Evolutionary conservation across 2,329 filamentous ascomycete species (phyloP).

Genomic region (Teratosphaeria gauchensis): DNA sequence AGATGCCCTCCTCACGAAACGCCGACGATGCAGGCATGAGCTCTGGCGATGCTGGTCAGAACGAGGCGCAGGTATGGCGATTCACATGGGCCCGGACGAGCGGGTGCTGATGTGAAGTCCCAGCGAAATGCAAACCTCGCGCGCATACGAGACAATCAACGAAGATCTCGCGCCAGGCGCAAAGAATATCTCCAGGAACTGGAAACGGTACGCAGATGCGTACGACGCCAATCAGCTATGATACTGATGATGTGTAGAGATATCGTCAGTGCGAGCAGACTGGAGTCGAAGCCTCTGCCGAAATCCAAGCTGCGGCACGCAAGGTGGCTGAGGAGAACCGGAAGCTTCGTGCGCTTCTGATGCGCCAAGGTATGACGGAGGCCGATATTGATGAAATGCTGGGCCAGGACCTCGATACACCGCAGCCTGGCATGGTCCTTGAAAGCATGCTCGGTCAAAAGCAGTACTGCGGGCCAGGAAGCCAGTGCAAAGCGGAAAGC

Average conservation of each 20-base stretch:
- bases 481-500: neutral
- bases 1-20: neutral
- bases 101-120: neutral
- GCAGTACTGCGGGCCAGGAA: neutral
- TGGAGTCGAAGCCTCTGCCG: slow-evolving; percentile 59
- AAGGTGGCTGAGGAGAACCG: slow-evolving; percentile 61
- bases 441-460: neutral
- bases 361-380: slow-evolving; percentile 48
- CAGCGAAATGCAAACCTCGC: slow-evolving; percentile 35
- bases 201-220: slow-evolving; percentile 35
- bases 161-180: slow-evolving; percentile 61
- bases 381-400: slow-evolving; percentile 38
- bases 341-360: slow-evolving; percentile 51
- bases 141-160: slow-evolving; percentile 67
- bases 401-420: neutral
- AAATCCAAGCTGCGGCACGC: slow-evolving; percentile 61
- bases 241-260: slow-evolving; percentile 25
- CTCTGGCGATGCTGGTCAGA: neutral
- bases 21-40: neutral
- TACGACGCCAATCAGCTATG: neutral
- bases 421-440: neutral
- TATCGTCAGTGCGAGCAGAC: slow-evolving; percentile 53
- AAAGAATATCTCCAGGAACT: slow-evolving; percentile 66
- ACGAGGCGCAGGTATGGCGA: neutral
- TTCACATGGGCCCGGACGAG: neutral